Evolutionary conservation across 352 stramenopile genomes (phyloP).

Genomic region (Pythium oligandrum): DNA sequence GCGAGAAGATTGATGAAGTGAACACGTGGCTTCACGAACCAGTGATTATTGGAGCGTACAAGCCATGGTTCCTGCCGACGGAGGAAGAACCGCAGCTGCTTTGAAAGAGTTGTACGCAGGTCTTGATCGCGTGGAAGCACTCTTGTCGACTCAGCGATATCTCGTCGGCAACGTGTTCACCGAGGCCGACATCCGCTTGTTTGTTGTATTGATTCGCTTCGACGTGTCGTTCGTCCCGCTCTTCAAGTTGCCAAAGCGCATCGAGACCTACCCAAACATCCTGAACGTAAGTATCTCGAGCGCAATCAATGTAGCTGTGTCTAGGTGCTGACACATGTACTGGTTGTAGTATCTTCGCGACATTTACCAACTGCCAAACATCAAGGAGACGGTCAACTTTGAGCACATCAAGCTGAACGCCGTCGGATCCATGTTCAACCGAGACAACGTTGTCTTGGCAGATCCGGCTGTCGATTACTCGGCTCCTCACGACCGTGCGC

Average conservation of each 20-base stretch:
- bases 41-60: conserved; percentile 92
- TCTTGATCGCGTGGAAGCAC: conserved; percentile 80
- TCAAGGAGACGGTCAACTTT: conserved; percentile 36
- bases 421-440: conserved; percentile 40
- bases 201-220: conserved; percentile 91
- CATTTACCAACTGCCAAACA: conserved; percentile 38
- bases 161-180: conserved; percentile 68
- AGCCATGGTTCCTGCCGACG: conserved; percentile 43
- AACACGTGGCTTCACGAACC: conserved; percentile 90
- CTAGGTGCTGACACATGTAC: no score
- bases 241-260: conserved; percentile 70
- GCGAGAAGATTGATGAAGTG: conserved; percentile 77
- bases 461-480: conserved; percentile 25
- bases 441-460: conserved; percentile 38
- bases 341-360: conserved; percentile 33
- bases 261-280: conserved; percentile 83
- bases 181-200: conserved; percentile 88
- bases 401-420: conserved; percentile 48
- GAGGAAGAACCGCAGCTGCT: conserved; percentile 82
- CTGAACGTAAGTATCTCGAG: conserved; percentile 34
- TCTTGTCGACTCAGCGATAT: conserved; percentile 68
- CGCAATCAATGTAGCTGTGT: no score
- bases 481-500: conserved; percentile 24
- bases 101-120: conserved; percentile 77
- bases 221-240: conserved; percentile 89